These are phyloP conservation scores for Mucor indicus DNA, from an alignment of 371 early-diverging fungal genomes.

Conservation along the genomic window DNA sequence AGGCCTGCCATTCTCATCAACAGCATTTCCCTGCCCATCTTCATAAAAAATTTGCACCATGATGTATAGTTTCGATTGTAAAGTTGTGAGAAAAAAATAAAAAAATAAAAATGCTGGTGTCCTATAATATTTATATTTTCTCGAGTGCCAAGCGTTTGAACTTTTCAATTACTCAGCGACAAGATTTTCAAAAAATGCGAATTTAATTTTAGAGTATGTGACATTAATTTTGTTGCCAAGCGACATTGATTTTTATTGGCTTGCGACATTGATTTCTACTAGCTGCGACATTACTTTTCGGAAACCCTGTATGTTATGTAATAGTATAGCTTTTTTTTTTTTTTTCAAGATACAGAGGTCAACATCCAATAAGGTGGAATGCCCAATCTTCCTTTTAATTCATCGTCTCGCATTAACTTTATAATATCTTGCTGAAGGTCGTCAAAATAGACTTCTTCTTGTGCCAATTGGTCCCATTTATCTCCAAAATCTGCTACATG, in stretches of 20 bases:
- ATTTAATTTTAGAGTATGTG: not conserved
- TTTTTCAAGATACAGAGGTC: conserved; percentile 10
- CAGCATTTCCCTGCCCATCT: conserved; percentile 17
- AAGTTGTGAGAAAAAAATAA: not conserved
- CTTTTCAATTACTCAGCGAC: not conserved
- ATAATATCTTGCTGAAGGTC: conserved; percentile 13
- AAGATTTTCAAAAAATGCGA: not conserved
- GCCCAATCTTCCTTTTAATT: conserved; percentile 25
- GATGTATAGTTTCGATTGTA: not conserved
- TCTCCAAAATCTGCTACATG: conserved; percentile 23
- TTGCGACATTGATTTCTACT: not conserved
- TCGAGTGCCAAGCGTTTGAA: not conserved
- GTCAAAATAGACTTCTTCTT: conserved; percentile 6
- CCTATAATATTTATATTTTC: not conserved
- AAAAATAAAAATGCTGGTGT: not conserved
- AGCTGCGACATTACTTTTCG: not conserved
- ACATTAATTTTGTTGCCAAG: not conserved
- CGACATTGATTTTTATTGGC: not conserved
- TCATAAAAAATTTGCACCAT: conserved; percentile 16
- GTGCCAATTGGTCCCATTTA: conserved; percentile 14
- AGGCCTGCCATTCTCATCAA: conserved; percentile 6
- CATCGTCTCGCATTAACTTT: conserved; percentile 25
- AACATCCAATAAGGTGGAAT: conserved; percentile 36
- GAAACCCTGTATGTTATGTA: not conserved
- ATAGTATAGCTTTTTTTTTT: not conserved